These are phyloP conservation scores for Luzula sylvatica DNA, from an alignment of 176 grass and related monocot species.

Conservation along the genomic window DNA sequence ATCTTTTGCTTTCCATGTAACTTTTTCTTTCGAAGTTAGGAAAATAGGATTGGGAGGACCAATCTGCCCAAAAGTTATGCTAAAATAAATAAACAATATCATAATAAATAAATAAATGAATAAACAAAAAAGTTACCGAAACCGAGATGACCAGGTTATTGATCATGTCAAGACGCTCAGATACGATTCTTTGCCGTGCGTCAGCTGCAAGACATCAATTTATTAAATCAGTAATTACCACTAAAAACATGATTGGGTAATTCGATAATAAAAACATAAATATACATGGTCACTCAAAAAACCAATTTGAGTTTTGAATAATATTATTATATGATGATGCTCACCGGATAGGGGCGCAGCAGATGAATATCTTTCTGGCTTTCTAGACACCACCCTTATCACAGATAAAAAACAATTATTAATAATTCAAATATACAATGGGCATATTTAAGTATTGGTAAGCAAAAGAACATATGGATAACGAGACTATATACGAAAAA, in stretches of 20 bases:
- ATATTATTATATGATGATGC: conserved; percentile 28
- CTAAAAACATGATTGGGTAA: background rate
- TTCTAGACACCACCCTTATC: conserved; percentile 86
- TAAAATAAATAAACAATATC: background rate
- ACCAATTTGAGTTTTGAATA: background rate
- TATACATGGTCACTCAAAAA: background rate
- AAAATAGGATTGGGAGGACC: conserved; percentile 70
- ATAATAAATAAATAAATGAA: no score
- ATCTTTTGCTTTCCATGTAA: conserved; percentile 67
- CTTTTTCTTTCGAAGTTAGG: conserved; percentile 69
- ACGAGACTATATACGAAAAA: background rate
- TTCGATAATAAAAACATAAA: background rate
- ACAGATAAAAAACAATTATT: conserved; percentile 18
- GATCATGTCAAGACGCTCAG: conserved; percentile 87
- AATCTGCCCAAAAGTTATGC: conserved; percentile 38
- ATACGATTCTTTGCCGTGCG: conserved; percentile 91
- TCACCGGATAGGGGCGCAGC: conserved; percentile 86
- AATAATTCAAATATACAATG: background rate
- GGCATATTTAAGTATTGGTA: background rate
- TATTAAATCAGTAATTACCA: conserved; percentile 22
- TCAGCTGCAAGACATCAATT: conserved; percentile 53
- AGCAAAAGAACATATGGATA: background rate
- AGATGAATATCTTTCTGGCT: conserved; percentile 88
- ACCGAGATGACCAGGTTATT: conserved; percentile 86
- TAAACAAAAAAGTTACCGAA: conserved; percentile 53